These are phyloP conservation scores for Ogataea nonfermentans DNA, from an alignment of 805 yeast genomes.

Conservation along the genomic window DNA sequence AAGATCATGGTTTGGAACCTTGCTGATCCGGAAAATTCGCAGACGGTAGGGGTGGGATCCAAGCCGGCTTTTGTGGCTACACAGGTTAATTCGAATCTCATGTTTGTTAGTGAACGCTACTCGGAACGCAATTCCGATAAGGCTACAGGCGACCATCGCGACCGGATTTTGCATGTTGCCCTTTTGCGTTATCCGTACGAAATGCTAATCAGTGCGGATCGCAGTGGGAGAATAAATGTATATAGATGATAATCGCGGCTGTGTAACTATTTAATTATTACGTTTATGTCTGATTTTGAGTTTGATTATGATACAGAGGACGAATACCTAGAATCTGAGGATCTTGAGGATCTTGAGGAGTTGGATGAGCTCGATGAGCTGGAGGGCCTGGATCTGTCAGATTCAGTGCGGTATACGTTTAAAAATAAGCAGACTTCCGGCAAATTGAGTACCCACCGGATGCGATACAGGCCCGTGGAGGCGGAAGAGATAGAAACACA, in stretches of 20 bases:
- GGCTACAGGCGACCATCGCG: conserved; percentile 39
- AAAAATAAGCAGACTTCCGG: conserved; percentile 19
- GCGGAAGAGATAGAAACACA: conserved; percentile 33
- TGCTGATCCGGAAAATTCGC: conserved; percentile 32
- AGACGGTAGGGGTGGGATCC: conserved; percentile 24
- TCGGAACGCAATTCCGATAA: conserved; percentile 6
- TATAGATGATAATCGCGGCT: conserved; percentile 36
- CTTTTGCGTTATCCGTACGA: conserved; percentile 49
- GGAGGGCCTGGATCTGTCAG: conserved; percentile 3
- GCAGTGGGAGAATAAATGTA: conserved; percentile 63
- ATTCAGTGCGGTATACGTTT: conserved; percentile 20
- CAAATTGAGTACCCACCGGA: conserved; percentile 28
- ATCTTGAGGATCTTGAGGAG: conserved; percentile 10
- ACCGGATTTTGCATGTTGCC: conserved; percentile 48
- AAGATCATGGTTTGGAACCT: conserved; percentile 41
- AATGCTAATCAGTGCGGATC: conserved; percentile 63
- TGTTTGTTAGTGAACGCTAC: conserved; percentile 40
- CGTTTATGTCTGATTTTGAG: conserved; percentile 17
- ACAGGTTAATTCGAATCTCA: conserved; percentile 39
- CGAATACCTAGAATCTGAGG: conserved; percentile 18
- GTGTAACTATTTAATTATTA: conserved; percentile 4
- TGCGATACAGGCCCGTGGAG: conserved; percentile 28
- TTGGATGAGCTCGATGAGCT: conserved; percentile 18
- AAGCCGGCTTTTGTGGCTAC: conserved; percentile 29
- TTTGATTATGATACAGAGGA: conserved; percentile 28